Base-by-base conservation (phyloP, 2,329 filamentous ascomycete species). In the Cordyceps fumosorosea region DNA sequence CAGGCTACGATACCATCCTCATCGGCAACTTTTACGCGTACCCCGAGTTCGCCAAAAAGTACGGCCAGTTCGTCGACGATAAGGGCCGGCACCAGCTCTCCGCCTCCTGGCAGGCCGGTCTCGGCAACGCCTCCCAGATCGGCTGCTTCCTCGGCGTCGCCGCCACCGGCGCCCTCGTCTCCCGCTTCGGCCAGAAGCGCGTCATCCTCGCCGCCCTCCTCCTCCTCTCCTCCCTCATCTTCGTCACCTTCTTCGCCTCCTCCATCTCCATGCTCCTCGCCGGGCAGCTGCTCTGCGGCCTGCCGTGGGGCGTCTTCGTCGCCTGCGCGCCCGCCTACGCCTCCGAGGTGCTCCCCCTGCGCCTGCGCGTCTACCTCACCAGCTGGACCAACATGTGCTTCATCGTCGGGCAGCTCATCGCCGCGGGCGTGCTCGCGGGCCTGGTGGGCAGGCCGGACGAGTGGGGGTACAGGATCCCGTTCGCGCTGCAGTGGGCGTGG, bases 61-160 rank as follows among this genome's bases (percentile, higher is more conserved):
- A 70, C 48, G 71, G 71, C 8, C 65, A 68, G 54, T 64, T 67
- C 24, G 66, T 68, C 22, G 64, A 61, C 8, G 18, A 60, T 11
- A 52, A 67, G 26, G 69, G 69, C 20, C 65, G 65, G 8, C 69
- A 69, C 52, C 70, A 80, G 64, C 70, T 83, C 24, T 71, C 76
- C 2, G 74, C 77, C 0, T 65, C 73, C 3, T 83, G 80, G 79
- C 78, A 81, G 67, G 74, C 77, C 4, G 77, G 73, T 0, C 69
- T 83, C 1, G 71, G 72, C 45, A 77, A 77, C 48, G 78, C 73
- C 5, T 72, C 74, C 3, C 69, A 73, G 7, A 72, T 78, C 18
- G 80, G 80, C 10, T 74, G 76, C 45, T 78, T 83, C 20, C n/a
- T 80, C 3, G 80, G 81, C 0, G 69, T 80, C 2, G 68, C 76